Percentiles rank a stretch among this genome's conserved stretches.
Evolutionary conservation across 495 filamentous ascomycete genomes (phyloP).

Genomic region (Trichodelitschia bisporula): DNA sequence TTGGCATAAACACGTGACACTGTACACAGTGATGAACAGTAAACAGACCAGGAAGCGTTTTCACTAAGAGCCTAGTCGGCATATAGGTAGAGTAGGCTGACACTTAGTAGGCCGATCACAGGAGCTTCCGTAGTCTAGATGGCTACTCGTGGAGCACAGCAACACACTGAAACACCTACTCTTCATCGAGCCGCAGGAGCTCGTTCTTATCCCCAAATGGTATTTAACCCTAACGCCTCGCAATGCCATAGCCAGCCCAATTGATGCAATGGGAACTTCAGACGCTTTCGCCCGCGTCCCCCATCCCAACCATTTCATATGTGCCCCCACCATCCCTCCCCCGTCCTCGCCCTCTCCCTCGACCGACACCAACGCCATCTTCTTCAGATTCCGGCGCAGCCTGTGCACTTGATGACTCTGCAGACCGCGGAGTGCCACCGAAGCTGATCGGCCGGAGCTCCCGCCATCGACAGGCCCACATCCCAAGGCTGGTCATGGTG

Average conservation of each 20-base stretch:
- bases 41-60: too few species aligned
- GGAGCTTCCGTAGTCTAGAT: too few species aligned
- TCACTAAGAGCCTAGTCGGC: too few species aligned
- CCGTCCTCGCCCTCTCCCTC: constrained; percentile 23
- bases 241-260: not conserved
- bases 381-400: constrained; percentile 11
- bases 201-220: not conserved
- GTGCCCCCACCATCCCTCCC: constrained; percentile 34
- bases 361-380: constrained; percentile 25
- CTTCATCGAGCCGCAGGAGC: too few species aligned
- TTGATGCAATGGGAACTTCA: constrained; percentile 3
- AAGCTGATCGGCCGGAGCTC: constrained; percentile 79
- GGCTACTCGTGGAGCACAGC: too few species aligned
- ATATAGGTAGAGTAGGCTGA: too few species aligned
- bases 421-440: constrained; percentile 20
- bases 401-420: constrained; percentile 10
- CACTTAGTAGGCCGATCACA: too few species aligned
- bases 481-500: constrained; percentile 46
- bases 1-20: too few species aligned
- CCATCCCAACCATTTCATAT: constrained; percentile 65
- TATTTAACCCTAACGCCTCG: not conserved
- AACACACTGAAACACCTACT: too few species aligned
- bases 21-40: too few species aligned
- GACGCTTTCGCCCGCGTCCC: constrained; percentile 14
- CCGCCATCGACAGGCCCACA: constrained; percentile 77